These are phyloP conservation scores for Pleurotus sapidus DNA, from an alignment of 768 basidiomycete species.

Conservation along the genomic window DNA sequence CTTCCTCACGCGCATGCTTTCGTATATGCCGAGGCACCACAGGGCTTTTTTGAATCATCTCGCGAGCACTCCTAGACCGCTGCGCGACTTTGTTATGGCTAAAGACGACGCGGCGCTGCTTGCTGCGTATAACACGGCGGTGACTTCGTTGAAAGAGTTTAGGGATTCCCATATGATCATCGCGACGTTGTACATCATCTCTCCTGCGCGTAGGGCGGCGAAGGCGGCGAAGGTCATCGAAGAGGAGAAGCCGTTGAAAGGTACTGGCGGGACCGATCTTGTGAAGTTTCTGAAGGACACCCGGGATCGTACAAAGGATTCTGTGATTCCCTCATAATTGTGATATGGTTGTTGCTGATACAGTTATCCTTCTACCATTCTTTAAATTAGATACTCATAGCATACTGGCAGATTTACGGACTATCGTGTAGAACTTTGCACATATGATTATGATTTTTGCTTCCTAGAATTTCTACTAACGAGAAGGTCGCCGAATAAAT, in stretches of 20 bases:
- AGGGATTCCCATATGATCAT: slow-evolving; percentile 80
- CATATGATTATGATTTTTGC: too few species aligned
- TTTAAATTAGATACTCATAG: neutral
- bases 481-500: too few species aligned
- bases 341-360: neutral
- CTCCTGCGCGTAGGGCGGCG: slow-evolving; percentile 50
- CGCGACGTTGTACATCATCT: slow-evolving; percentile 74
- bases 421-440: too few species aligned
- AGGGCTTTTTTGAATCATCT: slow-evolving; percentile 75
- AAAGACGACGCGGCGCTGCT: slow-evolving; percentile 32
- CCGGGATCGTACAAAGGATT: slow-evolving; percentile 62
- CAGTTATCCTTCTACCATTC: neutral
- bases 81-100: slow-evolving; percentile 53
- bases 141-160: slow-evolving; percentile 68
- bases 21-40: slow-evolving; percentile 85
- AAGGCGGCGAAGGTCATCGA: slow-evolving; percentile 11
- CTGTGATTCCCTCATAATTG: slow-evolving; percentile 24
- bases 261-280: slow-evolving; percentile 82
- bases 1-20: slow-evolving; percentile 74
- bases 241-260: slow-evolving; percentile 40
- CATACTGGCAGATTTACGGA: too few species aligned
- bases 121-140: slow-evolving; percentile 65
- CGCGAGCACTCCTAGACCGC: slow-evolving; percentile 51
- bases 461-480: too few species aligned
- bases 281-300: slow-evolving; percentile 76